Percentiles rank a stretch among this genome's conserved stretches.
phyloP scores from a whole-genome alignment of 1,284 basidiomycete species.

The Rhodotorula glutinis region DNA sequence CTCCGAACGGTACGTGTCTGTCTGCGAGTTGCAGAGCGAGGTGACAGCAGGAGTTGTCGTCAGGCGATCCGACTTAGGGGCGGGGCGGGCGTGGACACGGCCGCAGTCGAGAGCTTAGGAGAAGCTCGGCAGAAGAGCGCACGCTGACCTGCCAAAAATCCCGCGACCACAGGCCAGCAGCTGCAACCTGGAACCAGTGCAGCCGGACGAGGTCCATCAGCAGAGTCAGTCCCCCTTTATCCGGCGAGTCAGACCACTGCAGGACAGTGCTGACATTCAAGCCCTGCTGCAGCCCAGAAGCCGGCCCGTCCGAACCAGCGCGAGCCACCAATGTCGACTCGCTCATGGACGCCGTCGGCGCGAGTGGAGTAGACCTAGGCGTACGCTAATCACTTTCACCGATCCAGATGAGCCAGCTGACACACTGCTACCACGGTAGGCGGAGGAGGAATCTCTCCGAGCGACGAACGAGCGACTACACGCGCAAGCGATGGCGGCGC shows the following conservation, averaged over 20 bases:
- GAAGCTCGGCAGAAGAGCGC: too few relatives aligned
- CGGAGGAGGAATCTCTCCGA: slow-evolving; percentile 44
- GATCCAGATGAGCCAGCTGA: neutral
- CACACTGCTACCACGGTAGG: slow-evolving; percentile 12
- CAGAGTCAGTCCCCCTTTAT: slow-evolving; percentile 10
- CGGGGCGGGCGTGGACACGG: too few relatives aligned
- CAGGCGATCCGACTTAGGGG: too few relatives aligned
- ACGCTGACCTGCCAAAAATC: too few relatives aligned
- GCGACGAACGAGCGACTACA: slow-evolving; percentile 34
- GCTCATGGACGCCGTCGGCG: slow-evolving; percentile 45
- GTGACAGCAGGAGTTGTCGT: too few relatives aligned
- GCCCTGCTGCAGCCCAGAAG: neutral
- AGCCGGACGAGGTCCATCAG: slow-evolving; percentile 1
- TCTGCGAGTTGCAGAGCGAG: too few relatives aligned
- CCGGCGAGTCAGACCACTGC: neutral
- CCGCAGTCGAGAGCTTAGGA: too few relatives aligned
- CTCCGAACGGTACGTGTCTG: too few relatives aligned
- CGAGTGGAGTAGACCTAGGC: slow-evolving; percentile 43
- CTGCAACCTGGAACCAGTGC: neutral
- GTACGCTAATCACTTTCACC: slow-evolving; percentile 26
- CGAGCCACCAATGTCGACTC: slow-evolving; percentile 42
- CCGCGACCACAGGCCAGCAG: neutral
- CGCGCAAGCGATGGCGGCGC: slow-evolving; percentile 13
- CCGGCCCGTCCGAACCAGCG: neutral
- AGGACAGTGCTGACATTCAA: neutral